Conservation (phyloP, 2,329 filamentous ascomycete species). For the Verticillium nubilum region DNA sequence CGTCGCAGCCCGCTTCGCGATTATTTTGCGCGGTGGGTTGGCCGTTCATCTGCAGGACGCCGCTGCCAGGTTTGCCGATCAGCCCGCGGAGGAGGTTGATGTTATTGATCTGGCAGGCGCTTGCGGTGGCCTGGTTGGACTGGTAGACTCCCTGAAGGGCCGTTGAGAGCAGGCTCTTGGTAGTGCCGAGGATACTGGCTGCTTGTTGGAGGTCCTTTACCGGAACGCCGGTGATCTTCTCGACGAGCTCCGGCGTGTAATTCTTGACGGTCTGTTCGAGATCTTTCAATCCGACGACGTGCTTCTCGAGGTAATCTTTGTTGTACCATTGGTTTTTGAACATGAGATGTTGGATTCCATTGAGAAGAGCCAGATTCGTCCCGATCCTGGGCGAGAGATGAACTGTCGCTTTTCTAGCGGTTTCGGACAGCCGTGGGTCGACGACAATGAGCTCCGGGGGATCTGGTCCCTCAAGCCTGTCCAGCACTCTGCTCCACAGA, state of each 20-base stretch:
- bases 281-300: conserved; percentile 21
- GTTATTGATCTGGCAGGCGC: conserved; percentile 33
- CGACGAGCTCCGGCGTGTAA: conserved; percentile 24
- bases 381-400: conserved; percentile 27
- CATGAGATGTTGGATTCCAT: conserved; percentile 29
- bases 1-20: conserved; percentile 30
- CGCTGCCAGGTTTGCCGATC: conserved; percentile 27
- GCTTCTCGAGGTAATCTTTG: conserved; percentile 20
- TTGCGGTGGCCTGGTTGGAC: conserved; percentile 32
- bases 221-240: conserved; percentile 28
- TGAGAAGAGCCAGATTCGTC: conserved; percentile 29
- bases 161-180: conserved; percentile 25
- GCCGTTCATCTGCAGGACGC: conserved; percentile 32
- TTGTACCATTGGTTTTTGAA: conserved; percentile 29
- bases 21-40: conserved; percentile 34
- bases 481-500: conserved; percentile 27
- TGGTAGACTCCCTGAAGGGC: conserved; percentile 33
- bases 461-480: conserved; percentile 11
- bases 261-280: conserved; percentile 19
- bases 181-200: conserved; percentile 24
- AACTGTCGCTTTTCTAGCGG: conserved; percentile 25
- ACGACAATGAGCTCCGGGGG: conserved; percentile 29
- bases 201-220: conserved; percentile 20
- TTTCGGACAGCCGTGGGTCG: conserved; percentile 26
- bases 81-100: conserved; percentile 29